A percentile compares a stretch with the other conserved stretches of the same genome.
Conservation (phyloP, 225 moss, liverwort and hornwort species). For the Sphagnum contortum region DNA sequence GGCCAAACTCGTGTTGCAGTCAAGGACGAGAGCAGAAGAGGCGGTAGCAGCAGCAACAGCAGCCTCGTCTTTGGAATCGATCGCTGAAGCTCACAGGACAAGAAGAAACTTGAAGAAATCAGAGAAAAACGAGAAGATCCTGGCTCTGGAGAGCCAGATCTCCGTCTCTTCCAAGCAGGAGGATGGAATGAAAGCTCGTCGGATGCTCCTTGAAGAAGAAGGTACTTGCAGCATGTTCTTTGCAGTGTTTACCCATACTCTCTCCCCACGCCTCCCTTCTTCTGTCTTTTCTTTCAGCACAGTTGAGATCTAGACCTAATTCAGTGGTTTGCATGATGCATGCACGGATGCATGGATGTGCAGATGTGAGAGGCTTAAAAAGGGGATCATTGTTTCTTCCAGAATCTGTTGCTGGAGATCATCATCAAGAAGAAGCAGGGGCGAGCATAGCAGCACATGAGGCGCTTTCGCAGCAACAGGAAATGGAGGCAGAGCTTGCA, state of each 20-base stretch:
- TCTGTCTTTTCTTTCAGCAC: not conserved
- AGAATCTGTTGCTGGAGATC: slow-evolving; percentile 2
- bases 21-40: not conserved
- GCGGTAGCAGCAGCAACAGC: not conserved
- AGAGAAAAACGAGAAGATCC: too few species aligned
- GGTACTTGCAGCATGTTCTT: too few species aligned
- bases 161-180: not conserved
- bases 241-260: too few species aligned
- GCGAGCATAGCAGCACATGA: too few species aligned
- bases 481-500: slow-evolving; percentile 48
- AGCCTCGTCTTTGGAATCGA: not conserved
- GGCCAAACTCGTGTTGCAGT: slow-evolving; percentile 6
- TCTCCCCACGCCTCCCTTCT: too few species aligned
- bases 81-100: not conserved
- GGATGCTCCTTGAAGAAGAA: too few species aligned
- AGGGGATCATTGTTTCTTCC: not conserved
- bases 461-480: slow-evolving; percentile 15
- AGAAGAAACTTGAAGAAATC: not conserved
- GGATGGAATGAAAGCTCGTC: not conserved
- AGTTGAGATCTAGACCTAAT: not conserved
- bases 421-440: too few species aligned
- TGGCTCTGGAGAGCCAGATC: too few species aligned
- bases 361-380: not conserved
- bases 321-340: not conserved
- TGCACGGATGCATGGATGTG: not conserved